Base-by-base conservation (phyloP, 106 monocot genomes). In the Phalaenopsis aphrodite region DNA sequence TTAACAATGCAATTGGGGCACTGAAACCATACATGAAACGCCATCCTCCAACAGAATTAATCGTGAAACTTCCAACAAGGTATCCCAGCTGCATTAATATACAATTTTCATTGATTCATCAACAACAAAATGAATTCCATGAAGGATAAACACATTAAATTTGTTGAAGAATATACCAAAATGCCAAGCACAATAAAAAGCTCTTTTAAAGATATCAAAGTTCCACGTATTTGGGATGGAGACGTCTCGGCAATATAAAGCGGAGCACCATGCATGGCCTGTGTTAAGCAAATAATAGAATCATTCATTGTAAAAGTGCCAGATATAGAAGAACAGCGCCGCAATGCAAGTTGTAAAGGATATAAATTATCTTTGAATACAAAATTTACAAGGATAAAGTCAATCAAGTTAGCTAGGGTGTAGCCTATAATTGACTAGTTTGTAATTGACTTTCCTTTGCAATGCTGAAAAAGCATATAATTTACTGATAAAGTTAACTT, bases 221-320 rank as follows among this genome's bases (percentile, higher is more conserved):
- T 98, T 84, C 98, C 98, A 79, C 98, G 94, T 84, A 98, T 92
- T 75, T 92, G 88, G 30, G 98, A 94, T 79, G 98, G 98, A 14
- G 92, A 90, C 0, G 98, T 94, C 83, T 98, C 97, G 45, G 98
- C 94, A 69, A 98, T 98, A 87, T 94, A 98, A 3, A 98, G 87
- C 77, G 98, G 98, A 78, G 92, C 98, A 81, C 98, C 92, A 84
- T 94, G 94, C 98, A 98, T 98, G 14, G 98, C 97, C 97, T 97
- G 88, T 52, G 42, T n/a, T 45, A 9, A 65, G 21, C 64, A 65
- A 65, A 65, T 23, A 24, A 6, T 10, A 65, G 10, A 23, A 21
- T 65, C 14, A 23, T 1, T 61, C 19, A 61, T 5, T 61, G 0
- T 30, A 30, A 19, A 61, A 61, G 6, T 48, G 0, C 7, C 48